Conservation (phyloP, 1,139 yeast genomes). For the Suhomyces bolitotheri region DNA sequence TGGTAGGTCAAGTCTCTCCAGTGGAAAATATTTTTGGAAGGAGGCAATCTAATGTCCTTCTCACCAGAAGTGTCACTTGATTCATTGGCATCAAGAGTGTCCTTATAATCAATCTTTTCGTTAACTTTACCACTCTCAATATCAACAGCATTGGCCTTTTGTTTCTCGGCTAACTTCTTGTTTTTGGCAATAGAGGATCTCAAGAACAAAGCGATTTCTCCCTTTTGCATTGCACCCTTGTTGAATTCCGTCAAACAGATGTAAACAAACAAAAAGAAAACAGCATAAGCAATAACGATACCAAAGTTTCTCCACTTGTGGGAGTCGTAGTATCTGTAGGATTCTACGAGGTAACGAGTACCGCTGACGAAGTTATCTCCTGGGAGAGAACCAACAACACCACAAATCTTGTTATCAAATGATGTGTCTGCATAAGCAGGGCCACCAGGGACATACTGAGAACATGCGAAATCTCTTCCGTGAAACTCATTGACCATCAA, state of each 20-base stretch:
- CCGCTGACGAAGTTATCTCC: slow-evolving; percentile 61
- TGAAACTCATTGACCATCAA: slow-evolving; percentile 63
- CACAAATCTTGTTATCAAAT: slow-evolving; percentile 52
- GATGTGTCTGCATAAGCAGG: slow-evolving; percentile 42
- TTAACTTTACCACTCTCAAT: slow-evolving; percentile 17
- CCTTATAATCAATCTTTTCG: slow-evolving; percentile 20
- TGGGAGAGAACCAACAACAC: slow-evolving; percentile 60
- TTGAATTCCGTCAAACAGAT: slow-evolving; percentile 61
- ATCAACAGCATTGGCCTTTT: slow-evolving; percentile 19
- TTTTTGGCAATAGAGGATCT: slow-evolving; percentile 27
- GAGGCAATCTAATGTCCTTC: slow-evolving; percentile 7
- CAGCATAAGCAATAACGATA: slow-evolving; percentile 55
- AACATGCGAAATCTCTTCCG: slow-evolving; percentile 41
- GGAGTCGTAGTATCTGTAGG: slow-evolving; percentile 50
- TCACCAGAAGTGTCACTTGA: slow-evolving; percentile 9
- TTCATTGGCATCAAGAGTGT: slow-evolving; percentile 16
- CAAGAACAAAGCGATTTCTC: slow-evolving; percentile 75
- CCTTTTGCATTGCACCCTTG: slow-evolving; percentile 78
- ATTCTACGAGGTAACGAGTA: slow-evolving; percentile 47
- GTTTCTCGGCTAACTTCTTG: slow-evolving; percentile 27
- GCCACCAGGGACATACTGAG: slow-evolving; percentile 55
- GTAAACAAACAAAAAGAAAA: slow-evolving; percentile 58
- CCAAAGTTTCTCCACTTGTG: slow-evolving; percentile 90
- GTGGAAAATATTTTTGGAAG: slow-evolving; percentile 29
- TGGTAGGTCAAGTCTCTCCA: slow-evolving; percentile 72